phyloP scores from a whole-genome alignment of 1,284 basidiomycete species.

The Fomitopsis palustris region DNA sequence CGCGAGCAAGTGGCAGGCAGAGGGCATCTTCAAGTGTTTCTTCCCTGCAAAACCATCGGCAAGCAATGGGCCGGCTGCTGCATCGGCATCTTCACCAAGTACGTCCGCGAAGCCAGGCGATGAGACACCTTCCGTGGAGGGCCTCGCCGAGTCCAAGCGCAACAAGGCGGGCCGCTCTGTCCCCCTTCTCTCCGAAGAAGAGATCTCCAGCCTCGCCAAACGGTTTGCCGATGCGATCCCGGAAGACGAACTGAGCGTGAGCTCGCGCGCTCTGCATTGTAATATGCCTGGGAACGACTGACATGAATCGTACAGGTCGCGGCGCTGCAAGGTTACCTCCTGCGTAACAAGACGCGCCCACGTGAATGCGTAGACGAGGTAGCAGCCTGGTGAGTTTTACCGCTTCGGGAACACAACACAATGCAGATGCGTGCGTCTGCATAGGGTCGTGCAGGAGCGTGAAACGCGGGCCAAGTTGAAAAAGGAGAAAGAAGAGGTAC shows the following conservation, averaged over 20 bases:
- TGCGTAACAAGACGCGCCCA: slow-evolving; percentile 83
- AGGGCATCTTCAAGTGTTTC: slow-evolving; percentile 89
- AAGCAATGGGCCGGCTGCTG: slow-evolving; percentile 20
- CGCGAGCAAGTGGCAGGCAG: slow-evolving; percentile 83
- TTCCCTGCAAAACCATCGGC: slow-evolving; percentile 61
- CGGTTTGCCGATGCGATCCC: slow-evolving; percentile 74
- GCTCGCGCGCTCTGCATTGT: slow-evolving; percentile 21
- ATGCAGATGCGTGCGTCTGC: slow-evolving; percentile 7
- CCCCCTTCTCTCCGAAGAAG: slow-evolving; percentile 66
- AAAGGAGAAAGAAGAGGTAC: slow-evolving; percentile 80
- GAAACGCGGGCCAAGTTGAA: slow-evolving; percentile 78
- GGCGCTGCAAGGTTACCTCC: slow-evolving; percentile 76
- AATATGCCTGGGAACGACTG: not conserved
- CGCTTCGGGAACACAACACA: not conserved
- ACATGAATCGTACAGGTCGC: slow-evolving; percentile 54
- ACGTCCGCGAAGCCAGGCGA: slow-evolving; percentile 27
- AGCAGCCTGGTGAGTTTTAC: slow-evolving; percentile 46
- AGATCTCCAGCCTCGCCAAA: slow-evolving; percentile 72
- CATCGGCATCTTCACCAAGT: slow-evolving; percentile 9
- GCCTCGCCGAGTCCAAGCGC: slow-evolving; percentile 64
- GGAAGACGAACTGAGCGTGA: slow-evolving; percentile 77
- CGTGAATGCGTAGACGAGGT: slow-evolving; percentile 79
- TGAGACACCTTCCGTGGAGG: slow-evolving; percentile 55
- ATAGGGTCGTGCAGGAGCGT: slow-evolving; percentile 68
- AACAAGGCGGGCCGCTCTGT: slow-evolving; percentile 55